Evolutionary conservation across 306 rosid species (phyloP), one percentile per base, ranked within the genome.

Genomic region (Cicer judaicum): DNA sequence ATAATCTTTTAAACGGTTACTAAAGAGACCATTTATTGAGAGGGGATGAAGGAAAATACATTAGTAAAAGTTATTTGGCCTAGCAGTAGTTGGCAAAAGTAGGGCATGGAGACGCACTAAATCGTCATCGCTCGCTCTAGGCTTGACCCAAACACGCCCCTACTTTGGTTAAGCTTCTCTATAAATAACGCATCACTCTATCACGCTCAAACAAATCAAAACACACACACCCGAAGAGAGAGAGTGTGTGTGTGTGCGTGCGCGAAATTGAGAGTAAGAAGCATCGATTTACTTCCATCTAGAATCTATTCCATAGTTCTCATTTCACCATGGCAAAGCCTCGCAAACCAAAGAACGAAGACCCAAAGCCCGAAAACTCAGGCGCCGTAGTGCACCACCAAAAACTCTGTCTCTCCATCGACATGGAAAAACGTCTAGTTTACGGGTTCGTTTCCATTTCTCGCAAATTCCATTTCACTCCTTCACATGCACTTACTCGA

Each of bases 351-450:
- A 94, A 88, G 88, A 88, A 78, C 79, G 97, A 86, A 41, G 96
- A 90, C 75, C 54, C 92, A 2, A 94, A 88, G 82, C 91, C 97
- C 10, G 99, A 92, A 1, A 94, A 86, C 78, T 83, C 92, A 5
- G 96, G 85, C 6, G 88, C 95, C 48, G 81, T 88, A 48, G 95
- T 94, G 72, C 95, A 92, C 71, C 99, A 90, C 68, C 99, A 92
- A 78, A 94, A 94, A 92, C 96, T 94, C 1, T 92, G 96, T 68
- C 92, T 92, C 77, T 94, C 95, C 56, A 74, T 94, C 77, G 97
- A 94, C 83, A 47, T 90, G 79, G 91, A 85, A 4, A 79, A 78
- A 34, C 96, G 86, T 79, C 84, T 75, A 57, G 70, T 92, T 47
- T 89, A 88, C 61, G 99, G 99, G 99, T 94, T 83, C 70, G 91